Conservation (phyloP, 345 rosid species). For the Lenwebbia sp. region DNA sequence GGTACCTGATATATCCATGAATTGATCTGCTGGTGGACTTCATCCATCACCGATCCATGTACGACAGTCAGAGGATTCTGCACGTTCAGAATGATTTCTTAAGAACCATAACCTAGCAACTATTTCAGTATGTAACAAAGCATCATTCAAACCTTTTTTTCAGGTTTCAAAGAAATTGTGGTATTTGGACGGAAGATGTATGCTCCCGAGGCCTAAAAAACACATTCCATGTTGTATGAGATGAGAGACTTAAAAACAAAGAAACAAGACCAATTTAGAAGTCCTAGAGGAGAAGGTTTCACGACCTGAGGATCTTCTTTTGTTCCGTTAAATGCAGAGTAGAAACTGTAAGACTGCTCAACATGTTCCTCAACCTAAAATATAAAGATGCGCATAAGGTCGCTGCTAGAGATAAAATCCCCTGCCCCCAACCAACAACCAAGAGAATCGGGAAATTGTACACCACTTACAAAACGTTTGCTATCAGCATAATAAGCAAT, state of each 20-base stretch:
- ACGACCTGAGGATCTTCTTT: constrained; percentile 70
- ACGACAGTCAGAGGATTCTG: constrained; percentile 64
- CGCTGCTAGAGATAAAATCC: background rate
- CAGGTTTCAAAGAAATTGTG: constrained; percentile 42
- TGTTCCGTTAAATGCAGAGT: constrained; percentile 58
- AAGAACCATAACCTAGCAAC: background rate
- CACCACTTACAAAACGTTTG: constrained; percentile 45
- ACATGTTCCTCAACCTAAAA: constrained; percentile 57
- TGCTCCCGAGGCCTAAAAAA: constrained; percentile 73
- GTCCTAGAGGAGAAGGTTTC: background rate
- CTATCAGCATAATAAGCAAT: constrained; percentile 36
- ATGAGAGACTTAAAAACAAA: background rate
- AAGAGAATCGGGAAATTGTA: background rate
- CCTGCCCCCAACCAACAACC: background rate
- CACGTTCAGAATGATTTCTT: constrained; percentile 2
- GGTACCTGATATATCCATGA: constrained; percentile 86
- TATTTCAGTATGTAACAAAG: background rate
- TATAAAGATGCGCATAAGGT: constrained; percentile 1
- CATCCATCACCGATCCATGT: constrained; percentile 68
- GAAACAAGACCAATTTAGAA: background rate
- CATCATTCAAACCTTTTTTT: constrained; percentile 38
- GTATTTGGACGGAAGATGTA: constrained; percentile 96
- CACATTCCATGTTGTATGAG: background rate
- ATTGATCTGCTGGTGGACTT: constrained; percentile 76
- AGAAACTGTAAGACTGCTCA: constrained; percentile 63